A percentile compares a stretch with the other conserved stretches of the same genome.
phyloP scores from a whole-genome alignment of 140 eudicot species.

The Cichorium intybus region DNA sequence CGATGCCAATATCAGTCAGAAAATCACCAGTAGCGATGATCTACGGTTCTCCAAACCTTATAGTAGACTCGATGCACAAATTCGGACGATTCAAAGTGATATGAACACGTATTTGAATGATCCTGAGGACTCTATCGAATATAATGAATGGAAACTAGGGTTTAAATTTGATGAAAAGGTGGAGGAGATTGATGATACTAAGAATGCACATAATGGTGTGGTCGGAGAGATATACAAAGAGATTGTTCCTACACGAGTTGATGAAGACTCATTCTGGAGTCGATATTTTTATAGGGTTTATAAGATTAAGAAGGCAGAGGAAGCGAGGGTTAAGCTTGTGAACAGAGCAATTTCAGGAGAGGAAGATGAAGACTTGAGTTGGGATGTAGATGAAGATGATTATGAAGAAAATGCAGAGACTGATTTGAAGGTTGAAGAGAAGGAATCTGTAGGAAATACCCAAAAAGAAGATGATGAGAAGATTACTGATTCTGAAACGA shows the following conservation, averaged over 20 bases:
- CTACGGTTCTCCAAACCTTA: slow-evolving; percentile 43
- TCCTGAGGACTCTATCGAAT: slow-evolving; percentile 56
- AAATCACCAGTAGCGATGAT: not conserved
- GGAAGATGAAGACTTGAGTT: slow-evolving; percentile 81
- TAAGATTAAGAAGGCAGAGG: slow-evolving; percentile 66
- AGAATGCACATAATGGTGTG: slow-evolving; percentile 42
- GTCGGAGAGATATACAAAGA: slow-evolving; percentile 57
- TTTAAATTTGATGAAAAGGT: slow-evolving; percentile 47
- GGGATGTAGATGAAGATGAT: slow-evolving; percentile 90
- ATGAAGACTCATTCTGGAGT: slow-evolving; percentile 62
- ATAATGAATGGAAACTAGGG: slow-evolving; percentile 59
- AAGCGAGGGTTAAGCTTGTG: slow-evolving; percentile 72
- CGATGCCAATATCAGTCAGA: slow-evolving; percentile 11
- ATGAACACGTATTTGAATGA: slow-evolving; percentile 63
- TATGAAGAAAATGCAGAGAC: slow-evolving; percentile 39
- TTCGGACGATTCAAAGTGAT: slow-evolving; percentile 56
- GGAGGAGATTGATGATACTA: slow-evolving; percentile 50
- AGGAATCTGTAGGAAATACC: slow-evolving; percentile 3
- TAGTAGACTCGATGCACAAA: slow-evolving; percentile 71
- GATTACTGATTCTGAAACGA: slow-evolving; percentile 21
- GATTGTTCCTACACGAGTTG: slow-evolving; percentile 61
- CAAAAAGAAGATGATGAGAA: slow-evolving; percentile 28
- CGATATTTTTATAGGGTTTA: slow-evolving; percentile 69
- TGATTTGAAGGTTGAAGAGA: slow-evolving; percentile 30
- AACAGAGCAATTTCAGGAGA: slow-evolving; percentile 61